phyloP scores from a whole-genome alignment of 1,139 yeast genomes.

The Taphrina confusa region DNA sequence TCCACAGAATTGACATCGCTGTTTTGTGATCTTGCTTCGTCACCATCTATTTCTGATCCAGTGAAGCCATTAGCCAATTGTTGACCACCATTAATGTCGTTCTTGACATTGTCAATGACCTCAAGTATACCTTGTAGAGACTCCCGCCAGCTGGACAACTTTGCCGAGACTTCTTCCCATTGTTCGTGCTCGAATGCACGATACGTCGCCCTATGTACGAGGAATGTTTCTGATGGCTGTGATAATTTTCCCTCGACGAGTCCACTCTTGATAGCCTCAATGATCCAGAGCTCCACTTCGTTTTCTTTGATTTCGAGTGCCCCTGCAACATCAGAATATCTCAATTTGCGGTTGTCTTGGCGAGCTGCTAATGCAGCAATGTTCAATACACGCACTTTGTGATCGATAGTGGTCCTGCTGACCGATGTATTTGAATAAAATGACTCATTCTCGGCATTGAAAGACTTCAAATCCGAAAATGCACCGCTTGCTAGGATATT shows the following conservation, averaged over 20 bases:
- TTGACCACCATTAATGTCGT: conserved; percentile 21
- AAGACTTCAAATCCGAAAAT: conserved; percentile 41
- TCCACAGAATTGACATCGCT: conserved; percentile 13
- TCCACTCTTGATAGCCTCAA: conserved; percentile 52
- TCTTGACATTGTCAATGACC: conserved; percentile 41
- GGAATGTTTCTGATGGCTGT: conserved; percentile 48
- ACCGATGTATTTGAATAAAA: conserved; percentile 36
- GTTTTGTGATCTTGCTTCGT: conserved; percentile 18
- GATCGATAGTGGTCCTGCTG: conserved; percentile 42
- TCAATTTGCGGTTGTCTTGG: conserved; percentile 41
- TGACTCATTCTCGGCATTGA: conserved; percentile 37
- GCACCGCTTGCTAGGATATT: conserved; percentile 47
- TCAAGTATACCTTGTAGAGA: conserved; percentile 46
- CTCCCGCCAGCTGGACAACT: conserved; percentile 48
- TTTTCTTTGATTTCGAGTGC: conserved; percentile 46
- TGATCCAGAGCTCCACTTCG: conserved; percentile 50
- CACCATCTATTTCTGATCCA: conserved; percentile 13
- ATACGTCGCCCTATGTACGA: conserved; percentile 48
- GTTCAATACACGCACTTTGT: conserved; percentile 41
- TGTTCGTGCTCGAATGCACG: conserved; percentile 49
- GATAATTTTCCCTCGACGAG: conserved; percentile 52
- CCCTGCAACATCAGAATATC: conserved; percentile 46
- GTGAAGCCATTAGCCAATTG: conserved; percentile 38
- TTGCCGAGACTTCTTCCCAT: conserved; percentile 48
- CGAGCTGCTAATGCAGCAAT: conserved; percentile 42